phyloP scores from a whole-genome alignment of 2,329 filamentous ascomycete species.

The Emmonsia crescens region DNA sequence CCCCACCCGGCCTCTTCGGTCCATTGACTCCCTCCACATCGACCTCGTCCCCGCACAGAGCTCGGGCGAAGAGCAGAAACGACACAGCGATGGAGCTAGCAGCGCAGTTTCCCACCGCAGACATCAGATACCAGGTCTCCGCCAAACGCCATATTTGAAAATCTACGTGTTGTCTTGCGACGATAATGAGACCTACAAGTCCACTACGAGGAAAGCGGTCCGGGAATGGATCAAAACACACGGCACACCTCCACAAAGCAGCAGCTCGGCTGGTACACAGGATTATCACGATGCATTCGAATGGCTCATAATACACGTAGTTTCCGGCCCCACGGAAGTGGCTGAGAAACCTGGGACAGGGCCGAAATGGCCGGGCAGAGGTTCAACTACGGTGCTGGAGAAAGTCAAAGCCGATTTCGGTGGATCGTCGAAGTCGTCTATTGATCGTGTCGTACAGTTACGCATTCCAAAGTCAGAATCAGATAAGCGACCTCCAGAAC shows the following conservation, averaged over 20 bases:
- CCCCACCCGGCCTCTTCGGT: slow-evolving; percentile 77
- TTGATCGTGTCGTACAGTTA: slow-evolving; percentile 76
- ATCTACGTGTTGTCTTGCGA: slow-evolving; percentile 83
- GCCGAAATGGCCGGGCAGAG: slow-evolving; percentile 65
- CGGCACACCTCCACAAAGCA: slow-evolving; percentile 45
- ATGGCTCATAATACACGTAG: slow-evolving; percentile 88
- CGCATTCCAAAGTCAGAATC: slow-evolving; percentile 50
- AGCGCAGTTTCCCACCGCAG: slow-evolving; percentile 45
- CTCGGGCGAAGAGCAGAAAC: slow-evolving; percentile 23
- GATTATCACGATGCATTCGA: slow-evolving; percentile 96
- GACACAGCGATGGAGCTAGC: slow-evolving; percentile 28
- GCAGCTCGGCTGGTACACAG: slow-evolving; percentile 47
- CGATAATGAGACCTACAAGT: slow-evolving; percentile 90
- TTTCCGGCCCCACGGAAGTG: slow-evolving; percentile 68
- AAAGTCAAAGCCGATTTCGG: slow-evolving; percentile 89
- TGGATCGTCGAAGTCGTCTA: slow-evolving; percentile 56
- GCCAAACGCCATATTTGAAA: slow-evolving; percentile 89
- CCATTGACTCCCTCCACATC: slow-evolving; percentile 85
- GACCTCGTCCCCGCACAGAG: slow-evolving; percentile 62
- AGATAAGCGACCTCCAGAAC: slow-evolving; percentile 64
- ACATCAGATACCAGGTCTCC: slow-evolving; percentile 89
- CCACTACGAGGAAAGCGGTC: slow-evolving; percentile 62
- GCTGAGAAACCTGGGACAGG: slow-evolving; percentile 55
- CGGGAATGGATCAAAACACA: slow-evolving; percentile 85
- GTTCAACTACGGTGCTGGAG: slow-evolving; percentile 74